Conservation (phyloP, 768 basidiomycete species). For the Cystobasidium onofrii region DNA sequence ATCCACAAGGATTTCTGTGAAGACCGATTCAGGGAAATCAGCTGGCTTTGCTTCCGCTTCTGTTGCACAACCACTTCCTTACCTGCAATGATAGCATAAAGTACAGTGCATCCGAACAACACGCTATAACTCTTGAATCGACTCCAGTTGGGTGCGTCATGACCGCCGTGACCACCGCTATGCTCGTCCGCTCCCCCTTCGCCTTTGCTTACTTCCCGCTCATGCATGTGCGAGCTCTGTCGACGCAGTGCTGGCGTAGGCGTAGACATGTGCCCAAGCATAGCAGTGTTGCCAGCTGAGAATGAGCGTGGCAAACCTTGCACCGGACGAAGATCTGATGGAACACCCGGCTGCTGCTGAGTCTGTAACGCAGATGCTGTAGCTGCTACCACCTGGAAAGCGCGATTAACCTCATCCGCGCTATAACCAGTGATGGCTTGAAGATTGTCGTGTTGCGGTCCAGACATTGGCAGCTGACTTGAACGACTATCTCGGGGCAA, state of each 20-base stretch:
- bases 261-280: conserved; percentile 24
- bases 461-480: not conserved
- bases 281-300: not conserved
- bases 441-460: not conserved
- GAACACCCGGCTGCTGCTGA: conserved; percentile 47
- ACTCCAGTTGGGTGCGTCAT: conserved; percentile 96
- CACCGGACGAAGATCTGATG: conserved; percentile 30
- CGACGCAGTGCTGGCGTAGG: conserved; percentile 6
- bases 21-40: not conserved
- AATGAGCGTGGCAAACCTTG: not conserved
- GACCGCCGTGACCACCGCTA: conserved; percentile 61
- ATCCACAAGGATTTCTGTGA: conserved; percentile 77
- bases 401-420: conserved; percentile 76
- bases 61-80: too few relatives aligned
- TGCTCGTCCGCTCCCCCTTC: conserved; percentile 50
- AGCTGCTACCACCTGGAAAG: conserved; percentile 64
- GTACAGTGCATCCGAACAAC: conserved; percentile 72
- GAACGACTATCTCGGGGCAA: not conserved
- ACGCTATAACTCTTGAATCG: conserved; percentile 81
- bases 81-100: conserved; percentile 96
- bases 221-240: conserved; percentile 43
- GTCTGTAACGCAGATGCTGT: conserved; percentile 84
- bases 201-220: conserved; percentile 50
- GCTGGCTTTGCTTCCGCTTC: too few relatives aligned
- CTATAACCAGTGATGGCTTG: conserved; percentile 53